Conservation (phyloP, 352 stramenopile genomes). For the Pythium guiyangense region DNA sequence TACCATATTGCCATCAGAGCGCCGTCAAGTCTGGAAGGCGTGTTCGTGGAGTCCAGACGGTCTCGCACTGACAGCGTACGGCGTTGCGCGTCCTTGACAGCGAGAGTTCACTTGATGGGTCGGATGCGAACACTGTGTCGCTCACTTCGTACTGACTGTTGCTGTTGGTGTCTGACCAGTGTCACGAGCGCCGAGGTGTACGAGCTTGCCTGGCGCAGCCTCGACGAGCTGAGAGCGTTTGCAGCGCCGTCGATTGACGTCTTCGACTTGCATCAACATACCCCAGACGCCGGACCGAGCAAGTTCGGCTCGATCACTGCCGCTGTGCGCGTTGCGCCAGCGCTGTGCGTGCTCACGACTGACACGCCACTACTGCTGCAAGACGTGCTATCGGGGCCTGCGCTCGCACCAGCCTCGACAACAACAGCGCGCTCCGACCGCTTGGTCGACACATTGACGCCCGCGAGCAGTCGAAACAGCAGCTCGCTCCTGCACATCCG, state of each 20-base stretch:
- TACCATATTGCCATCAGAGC: constrained; percentile 7
- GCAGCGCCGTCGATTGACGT: constrained; percentile 1
- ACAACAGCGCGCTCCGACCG: neutral
- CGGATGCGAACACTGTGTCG: neutral
- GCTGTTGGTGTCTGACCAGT: neutral
- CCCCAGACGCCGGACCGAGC: neutral
- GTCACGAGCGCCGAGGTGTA: constrained; percentile 15
- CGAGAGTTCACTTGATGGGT: neutral
- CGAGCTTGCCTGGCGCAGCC: constrained; percentile 24
- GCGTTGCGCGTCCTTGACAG: neutral
- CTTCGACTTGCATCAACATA: constrained; percentile 1
- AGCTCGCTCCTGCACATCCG: constrained; percentile 1
- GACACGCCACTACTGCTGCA: constrained; percentile 15
- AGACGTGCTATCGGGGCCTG: neutral
- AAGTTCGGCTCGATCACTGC: constrained; percentile 7
- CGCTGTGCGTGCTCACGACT: constrained; percentile 13
- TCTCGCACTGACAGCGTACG: constrained; percentile 34
- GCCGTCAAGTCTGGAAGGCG: constrained; percentile 16
- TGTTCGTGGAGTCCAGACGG: constrained; percentile 45
- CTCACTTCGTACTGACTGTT: no score
- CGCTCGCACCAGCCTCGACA: neutral
- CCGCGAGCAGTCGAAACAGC: neutral
- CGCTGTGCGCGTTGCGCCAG: constrained; percentile 1
- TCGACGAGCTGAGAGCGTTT: constrained; percentile 10
- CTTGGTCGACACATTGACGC: neutral